phyloP scores from a whole-genome alignment of 495 filamentous ascomycete species.

The Neurospora sp. region DNA sequence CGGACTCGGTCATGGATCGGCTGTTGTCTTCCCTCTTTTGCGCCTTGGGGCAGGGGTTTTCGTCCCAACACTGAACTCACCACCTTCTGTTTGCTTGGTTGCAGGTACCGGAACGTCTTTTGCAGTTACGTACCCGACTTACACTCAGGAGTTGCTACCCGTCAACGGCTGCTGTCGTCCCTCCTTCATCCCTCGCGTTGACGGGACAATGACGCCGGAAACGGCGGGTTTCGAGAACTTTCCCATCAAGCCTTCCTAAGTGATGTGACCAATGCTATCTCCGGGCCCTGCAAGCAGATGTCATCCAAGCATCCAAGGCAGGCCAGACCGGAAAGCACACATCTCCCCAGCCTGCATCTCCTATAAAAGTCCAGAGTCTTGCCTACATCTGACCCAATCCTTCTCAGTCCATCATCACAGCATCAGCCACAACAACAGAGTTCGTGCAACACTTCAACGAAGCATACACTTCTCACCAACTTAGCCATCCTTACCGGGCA shows the following conservation, averaged over 20 bases:
- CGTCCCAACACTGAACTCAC: not conserved
- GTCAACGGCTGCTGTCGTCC: not conserved
- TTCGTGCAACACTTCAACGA: not conserved
- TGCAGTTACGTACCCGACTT: not conserved
- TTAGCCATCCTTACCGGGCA: not conserved
- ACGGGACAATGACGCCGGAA: not conserved
- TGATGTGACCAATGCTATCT: not conserved
- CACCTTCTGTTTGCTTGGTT: not conserved
- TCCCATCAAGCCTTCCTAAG: not conserved
- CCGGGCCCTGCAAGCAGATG: not conserved
- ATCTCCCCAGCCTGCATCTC: not conserved
- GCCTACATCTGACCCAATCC: not conserved
- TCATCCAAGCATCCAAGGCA: not conserved
- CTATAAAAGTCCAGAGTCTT: not conserved
- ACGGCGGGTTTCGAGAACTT: constrained; percentile 8
- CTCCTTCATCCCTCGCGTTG: not conserved
- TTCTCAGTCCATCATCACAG: not conserved
- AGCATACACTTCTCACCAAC: not conserved
- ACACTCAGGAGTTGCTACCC: not conserved
- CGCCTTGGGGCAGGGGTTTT: not conserved
- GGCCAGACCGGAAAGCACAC: not conserved
- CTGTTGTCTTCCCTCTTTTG: not conserved
- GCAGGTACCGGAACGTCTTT: not conserved
- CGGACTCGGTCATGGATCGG: not conserved
- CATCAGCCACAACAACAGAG: not conserved